Conservation (phyloP, 176 grass and related monocot genomes). For the Thinopyrum elongatum region DNA sequence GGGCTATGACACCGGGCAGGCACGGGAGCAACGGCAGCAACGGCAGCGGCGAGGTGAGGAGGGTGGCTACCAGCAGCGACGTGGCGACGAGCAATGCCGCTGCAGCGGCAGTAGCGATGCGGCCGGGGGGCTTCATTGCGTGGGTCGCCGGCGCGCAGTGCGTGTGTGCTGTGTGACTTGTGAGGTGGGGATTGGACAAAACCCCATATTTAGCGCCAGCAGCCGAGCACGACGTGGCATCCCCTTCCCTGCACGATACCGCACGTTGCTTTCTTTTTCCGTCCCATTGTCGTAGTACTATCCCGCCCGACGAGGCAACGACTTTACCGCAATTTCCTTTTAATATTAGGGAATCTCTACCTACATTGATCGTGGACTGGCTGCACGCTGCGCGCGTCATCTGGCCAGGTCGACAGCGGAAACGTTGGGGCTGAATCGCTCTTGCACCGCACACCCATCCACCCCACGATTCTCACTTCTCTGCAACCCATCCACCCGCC, state of each 20-base stretch:
- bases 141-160: background rate
- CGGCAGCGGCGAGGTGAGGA: constrained; percentile 8
- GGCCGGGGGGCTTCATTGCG: constrained; percentile 15
- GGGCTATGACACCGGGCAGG: background rate
- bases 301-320: background rate
- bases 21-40: constrained; percentile 25
- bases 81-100: constrained; percentile 16
- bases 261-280: background rate
- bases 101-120: constrained; percentile 13
- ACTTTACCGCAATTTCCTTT: background rate
- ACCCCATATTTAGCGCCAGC: no score
- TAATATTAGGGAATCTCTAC: background rate
- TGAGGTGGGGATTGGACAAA: background rate
- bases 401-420: no score
- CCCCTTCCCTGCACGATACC: background rate
- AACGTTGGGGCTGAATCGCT: no score
- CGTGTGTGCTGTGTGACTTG: background rate
- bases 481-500: no score
- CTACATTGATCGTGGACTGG: background rate
- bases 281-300: background rate
- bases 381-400: no score
- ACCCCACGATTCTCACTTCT: no score
- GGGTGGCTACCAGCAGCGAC: constrained; percentile 17
- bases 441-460: no score
- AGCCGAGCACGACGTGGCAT: no score